phyloP scores from a whole-genome alignment of 75 land plant genomes.

The Pinus tabuliformis region DNA sequence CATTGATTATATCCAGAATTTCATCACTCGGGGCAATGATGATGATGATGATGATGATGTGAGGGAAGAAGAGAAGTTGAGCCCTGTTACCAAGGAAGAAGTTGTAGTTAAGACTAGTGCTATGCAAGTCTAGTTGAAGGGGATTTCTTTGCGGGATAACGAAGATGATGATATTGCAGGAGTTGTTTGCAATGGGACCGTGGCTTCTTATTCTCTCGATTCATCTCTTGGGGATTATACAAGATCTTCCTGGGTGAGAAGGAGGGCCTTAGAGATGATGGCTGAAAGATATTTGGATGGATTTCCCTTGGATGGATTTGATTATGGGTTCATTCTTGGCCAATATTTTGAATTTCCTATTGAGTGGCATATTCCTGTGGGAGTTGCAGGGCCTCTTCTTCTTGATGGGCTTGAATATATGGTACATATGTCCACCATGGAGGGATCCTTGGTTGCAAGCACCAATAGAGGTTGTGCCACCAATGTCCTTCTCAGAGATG shows the following conservation, averaged over 20 bases:
- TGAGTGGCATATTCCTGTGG: constrained; percentile 74
- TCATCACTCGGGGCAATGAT: constrained; percentile 18
- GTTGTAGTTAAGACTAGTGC: background rate
- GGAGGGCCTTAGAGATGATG: constrained; percentile 42
- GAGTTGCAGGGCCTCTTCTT: constrained; percentile 71
- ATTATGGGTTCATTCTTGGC: constrained; percentile 59
- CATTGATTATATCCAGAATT: constrained; percentile 62
- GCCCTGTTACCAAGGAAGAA: background rate
- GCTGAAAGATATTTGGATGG: constrained; percentile 52
- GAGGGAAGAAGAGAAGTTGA: background rate
- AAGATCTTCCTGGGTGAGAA: constrained; percentile 50
- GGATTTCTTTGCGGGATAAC: constrained; percentile 10
- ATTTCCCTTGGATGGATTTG: constrained; percentile 62
- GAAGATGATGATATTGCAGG: constrained; percentile 50
- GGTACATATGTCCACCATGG: constrained; percentile 78
- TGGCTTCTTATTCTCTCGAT: constrained; percentile 63
- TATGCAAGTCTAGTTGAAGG: constrained; percentile 12
- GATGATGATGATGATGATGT: constrained; percentile 9
- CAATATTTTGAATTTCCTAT: constrained; percentile 84
- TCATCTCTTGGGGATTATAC: constrained; percentile 56
- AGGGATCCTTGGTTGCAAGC: constrained; percentile 38
- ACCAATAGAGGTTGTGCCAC: constrained; percentile 32
- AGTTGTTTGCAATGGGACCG: constrained; percentile 35
- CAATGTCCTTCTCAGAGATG: constrained; percentile 25
- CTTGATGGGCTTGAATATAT: constrained; percentile 56